Evolutionary conservation across 2,329 filamentous ascomycete species (phyloP).

Genomic region (Curvularia hawaiiensis): DNA sequence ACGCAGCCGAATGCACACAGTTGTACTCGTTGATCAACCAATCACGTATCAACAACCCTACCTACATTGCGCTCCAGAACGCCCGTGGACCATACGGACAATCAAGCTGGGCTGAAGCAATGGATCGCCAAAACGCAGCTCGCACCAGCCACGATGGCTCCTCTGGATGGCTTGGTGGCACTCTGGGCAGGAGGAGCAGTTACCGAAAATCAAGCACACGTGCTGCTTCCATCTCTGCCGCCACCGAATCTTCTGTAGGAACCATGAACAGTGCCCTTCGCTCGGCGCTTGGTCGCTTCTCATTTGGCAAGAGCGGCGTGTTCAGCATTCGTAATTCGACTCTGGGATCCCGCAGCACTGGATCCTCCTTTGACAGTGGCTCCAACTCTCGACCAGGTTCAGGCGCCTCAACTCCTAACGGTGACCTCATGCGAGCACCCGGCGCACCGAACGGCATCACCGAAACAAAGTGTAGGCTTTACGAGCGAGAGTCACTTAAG

Average conservation of each 20-base stretch:
- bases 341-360: conserved; percentile 63
- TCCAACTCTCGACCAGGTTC: conserved; percentile 40
- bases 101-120: conserved; percentile 56
- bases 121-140: conserved; percentile 57
- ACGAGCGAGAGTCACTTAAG: conserved; percentile 71
- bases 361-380: conserved; percentile 56
- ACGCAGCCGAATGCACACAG: conserved; percentile 75
- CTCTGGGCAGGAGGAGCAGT: conserved; percentile 59
- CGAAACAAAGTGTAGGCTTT: conserved; percentile 85
- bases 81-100: conserved; percentile 64
- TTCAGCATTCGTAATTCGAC: conserved; percentile 87
- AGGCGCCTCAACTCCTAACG: conserved; percentile 42
- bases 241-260: conserved; percentile 76
- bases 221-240: conserved; percentile 62
- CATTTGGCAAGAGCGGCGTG: conserved; percentile 67
- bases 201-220: conserved; percentile 59
- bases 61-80: conserved; percentile 79
- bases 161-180: conserved; percentile 57
- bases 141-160: conserved; percentile 42
- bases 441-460: conserved; percentile 68
- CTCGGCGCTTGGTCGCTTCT: conserved; percentile 75
- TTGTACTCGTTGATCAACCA: conserved; percentile 88
- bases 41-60: conserved; percentile 88
- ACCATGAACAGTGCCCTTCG: conserved; percentile 77
- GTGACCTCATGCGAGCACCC: conserved; percentile 28